These are phyloP conservation scores for Tulasnella calospora DNA, from an alignment of 768 basidiomycete genomes.

Conservation along the genomic window DNA sequence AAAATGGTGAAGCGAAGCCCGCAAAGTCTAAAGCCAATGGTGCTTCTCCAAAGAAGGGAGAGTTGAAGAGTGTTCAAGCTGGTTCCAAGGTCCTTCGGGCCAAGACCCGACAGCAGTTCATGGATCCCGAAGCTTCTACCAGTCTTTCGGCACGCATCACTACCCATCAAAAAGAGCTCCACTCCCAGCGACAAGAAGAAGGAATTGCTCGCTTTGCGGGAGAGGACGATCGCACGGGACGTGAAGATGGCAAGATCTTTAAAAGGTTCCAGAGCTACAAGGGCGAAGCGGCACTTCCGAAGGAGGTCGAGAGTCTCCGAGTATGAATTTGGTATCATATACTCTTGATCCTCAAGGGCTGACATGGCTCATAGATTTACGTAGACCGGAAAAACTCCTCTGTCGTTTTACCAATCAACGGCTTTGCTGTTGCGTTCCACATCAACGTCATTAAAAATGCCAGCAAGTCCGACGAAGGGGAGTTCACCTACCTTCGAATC, in stretches of 20 bases:
- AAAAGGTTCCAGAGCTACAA: conserved; percentile 96
- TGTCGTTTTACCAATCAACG: conserved; percentile 87
- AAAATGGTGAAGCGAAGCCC: conserved; percentile 27
- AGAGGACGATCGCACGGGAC: conserved; percentile 64
- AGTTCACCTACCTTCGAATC: conserved; percentile 89
- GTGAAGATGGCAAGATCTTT: conserved; percentile 89
- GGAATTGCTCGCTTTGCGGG: conserved; percentile 82
- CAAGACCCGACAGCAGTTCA: conserved; percentile 57
- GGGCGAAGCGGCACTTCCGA: conserved; percentile 83
- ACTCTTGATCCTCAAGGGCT: conserved; percentile 14
- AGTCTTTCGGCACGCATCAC: conserved; percentile 58
- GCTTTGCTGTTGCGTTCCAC: conserved; percentile 95
- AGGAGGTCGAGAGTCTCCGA: conserved; percentile 71
- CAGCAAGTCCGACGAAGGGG: conserved; percentile 94
- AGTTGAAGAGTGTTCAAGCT: conserved; percentile 35
- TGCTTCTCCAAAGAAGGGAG: conserved; percentile 26
- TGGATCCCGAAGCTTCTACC: conserved; percentile 27
- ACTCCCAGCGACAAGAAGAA: conserved; percentile 65
- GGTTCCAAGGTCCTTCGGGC: conserved; percentile 84
- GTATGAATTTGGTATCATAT: conserved; percentile 45
- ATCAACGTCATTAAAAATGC: conserved; percentile 98
- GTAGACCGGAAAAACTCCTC: conserved; percentile 89
- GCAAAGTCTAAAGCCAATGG: conserved; percentile 50
- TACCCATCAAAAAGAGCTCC: conserved; percentile 84
- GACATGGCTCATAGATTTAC: conserved; percentile 55